Evolutionary conservation across 1,284 basidiomycete genomes (phyloP).

Genomic region (Neotropicomus parvogracilis): DNA sequence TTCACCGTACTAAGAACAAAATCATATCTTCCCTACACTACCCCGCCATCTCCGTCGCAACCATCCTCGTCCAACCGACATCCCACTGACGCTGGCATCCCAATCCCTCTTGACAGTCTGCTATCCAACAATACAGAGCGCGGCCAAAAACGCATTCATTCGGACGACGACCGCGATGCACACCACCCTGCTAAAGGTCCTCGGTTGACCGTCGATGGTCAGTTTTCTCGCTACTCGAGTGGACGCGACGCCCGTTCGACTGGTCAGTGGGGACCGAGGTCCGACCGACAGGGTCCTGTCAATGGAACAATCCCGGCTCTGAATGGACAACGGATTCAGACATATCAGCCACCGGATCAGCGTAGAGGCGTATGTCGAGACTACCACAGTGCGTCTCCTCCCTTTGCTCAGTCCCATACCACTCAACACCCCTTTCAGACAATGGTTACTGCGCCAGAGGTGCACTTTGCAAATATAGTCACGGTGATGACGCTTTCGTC

Average conservation of each 20-base stretch:
- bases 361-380: conserved; percentile 77
- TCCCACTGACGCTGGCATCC: conserved; percentile 60
- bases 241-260: conserved; percentile 42
- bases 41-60: conserved; percentile 36
- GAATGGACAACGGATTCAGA: conserved; percentile 50
- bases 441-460: conserved; percentile 90
- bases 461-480: conserved; percentile 87
- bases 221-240: conserved; percentile 57
- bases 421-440: conserved; percentile 45
- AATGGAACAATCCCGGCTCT: conserved; percentile 29
- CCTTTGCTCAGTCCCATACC: conserved; percentile 4
- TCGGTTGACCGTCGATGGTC: conserved; percentile 56
- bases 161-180: conserved; percentile 56
- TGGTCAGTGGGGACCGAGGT: conserved; percentile 39
- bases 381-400: conserved; percentile 73
- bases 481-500: conserved; percentile 78
- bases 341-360: conserved; percentile 66
- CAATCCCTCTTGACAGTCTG: conserved; percentile 70
- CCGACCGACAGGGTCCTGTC: conserved; percentile 31
- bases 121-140: conserved; percentile 49
- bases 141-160: conserved; percentile 59
- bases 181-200: conserved; percentile 66
- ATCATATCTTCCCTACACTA: conserved; percentile 73
- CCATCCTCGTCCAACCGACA: conserved; percentile 36
- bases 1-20: conserved; percentile 79